Evolutionary conservation across 148 eudicot genomes (phyloP).

Genomic region (Chenopodium suecicum): DNA sequence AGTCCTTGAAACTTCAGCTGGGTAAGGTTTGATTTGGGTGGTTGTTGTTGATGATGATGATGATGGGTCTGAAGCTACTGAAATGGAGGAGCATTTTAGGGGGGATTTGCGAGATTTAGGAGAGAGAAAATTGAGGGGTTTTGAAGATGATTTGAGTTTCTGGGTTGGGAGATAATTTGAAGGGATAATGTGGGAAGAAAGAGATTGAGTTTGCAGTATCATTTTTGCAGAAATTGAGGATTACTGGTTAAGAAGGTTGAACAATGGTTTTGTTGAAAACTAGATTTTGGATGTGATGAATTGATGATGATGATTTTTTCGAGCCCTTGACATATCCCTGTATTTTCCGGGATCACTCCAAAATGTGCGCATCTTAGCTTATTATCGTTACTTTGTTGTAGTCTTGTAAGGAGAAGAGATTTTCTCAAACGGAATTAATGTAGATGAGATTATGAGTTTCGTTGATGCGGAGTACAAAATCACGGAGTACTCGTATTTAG

Average conservation of each 20-base stretch:
- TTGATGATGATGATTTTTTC: too few species aligned
- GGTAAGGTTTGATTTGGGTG: constrained; percentile 50
- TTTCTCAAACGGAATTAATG: too few species aligned
- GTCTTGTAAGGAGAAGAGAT: too few species aligned
- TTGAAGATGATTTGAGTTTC: constrained; percentile 16
- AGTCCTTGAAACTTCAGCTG: constrained; percentile 89
- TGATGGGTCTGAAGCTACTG: constrained; percentile 43
- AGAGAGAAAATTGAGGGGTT: constrained; percentile 24
- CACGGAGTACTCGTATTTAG: too few species aligned
- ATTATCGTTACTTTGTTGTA: too few species aligned
- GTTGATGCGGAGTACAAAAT: too few species aligned
- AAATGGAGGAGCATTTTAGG: constrained; percentile 36
- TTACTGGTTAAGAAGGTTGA: neutral
- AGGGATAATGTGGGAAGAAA: constrained; percentile 36
- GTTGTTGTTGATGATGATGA: constrained; percentile 5
- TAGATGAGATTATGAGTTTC: too few species aligned
- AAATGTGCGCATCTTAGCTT: too few species aligned
- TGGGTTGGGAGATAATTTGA: constrained; percentile 27
- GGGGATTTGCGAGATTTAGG: constrained; percentile 24
- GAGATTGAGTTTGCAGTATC: constrained; percentile 40
- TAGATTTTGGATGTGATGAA: too few species aligned
- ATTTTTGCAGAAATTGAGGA: neutral
- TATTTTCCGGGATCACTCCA: too few species aligned
- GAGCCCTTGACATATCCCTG: too few species aligned
- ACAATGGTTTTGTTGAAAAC: too few species aligned